phyloP scores from a whole-genome alignment of 2,329 filamentous ascomycete species.

The Nectriaceae sp. region DNA sequence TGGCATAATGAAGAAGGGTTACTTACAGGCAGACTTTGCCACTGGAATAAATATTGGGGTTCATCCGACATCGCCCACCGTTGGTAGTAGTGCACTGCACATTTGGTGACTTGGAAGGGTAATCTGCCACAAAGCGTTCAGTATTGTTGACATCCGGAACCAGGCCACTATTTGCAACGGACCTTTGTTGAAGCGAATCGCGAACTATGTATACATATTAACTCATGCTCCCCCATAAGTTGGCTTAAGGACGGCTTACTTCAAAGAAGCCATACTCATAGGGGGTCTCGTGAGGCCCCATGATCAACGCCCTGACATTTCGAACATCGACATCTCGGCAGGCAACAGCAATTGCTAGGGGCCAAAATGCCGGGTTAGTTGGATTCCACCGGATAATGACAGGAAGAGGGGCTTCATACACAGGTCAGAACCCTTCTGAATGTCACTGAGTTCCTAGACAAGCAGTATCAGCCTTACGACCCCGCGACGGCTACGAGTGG shows the following conservation, averaged over 20 bases:
- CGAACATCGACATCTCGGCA: slow-evolving; percentile 88
- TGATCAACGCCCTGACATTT: slow-evolving; percentile 82
- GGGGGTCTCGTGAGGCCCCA: slow-evolving; percentile 90
- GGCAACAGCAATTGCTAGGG: slow-evolving; percentile 77
- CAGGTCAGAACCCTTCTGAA: slow-evolving; percentile 81
- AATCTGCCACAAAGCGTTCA: slow-evolving; percentile 57
- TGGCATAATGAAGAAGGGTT: background rate
- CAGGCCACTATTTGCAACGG: background rate
- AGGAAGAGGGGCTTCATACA: slow-evolving; percentile 55
- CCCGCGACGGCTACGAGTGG: slow-evolving; percentile 14
- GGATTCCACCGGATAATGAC: background rate
- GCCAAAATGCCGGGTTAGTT: background rate
- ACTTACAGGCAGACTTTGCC: slow-evolving; percentile 92
- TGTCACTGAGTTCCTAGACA: slow-evolving; percentile 75
- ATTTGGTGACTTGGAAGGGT: slow-evolving; percentile 68
- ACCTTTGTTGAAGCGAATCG: slow-evolving; percentile 74
- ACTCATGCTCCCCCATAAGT: slow-evolving; percentile 1
- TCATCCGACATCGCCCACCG: slow-evolving; percentile 84
- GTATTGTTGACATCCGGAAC: background rate
- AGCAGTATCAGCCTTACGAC: slow-evolving; percentile 9
- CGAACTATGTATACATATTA: slow-evolving; percentile 55
- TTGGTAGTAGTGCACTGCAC: slow-evolving; percentile 82
- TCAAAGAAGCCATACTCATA: slow-evolving; percentile 99
- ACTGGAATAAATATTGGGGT: slow-evolving; percentile 91
- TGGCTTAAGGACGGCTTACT: slow-evolving; percentile 48